A percentile compares a stretch with the other conserved stretches of the same genome.
These are phyloP conservation scores for Solanum pennellii DNA, from an alignment of 257 asterid genomes.

Conservation along the genomic window DNA sequence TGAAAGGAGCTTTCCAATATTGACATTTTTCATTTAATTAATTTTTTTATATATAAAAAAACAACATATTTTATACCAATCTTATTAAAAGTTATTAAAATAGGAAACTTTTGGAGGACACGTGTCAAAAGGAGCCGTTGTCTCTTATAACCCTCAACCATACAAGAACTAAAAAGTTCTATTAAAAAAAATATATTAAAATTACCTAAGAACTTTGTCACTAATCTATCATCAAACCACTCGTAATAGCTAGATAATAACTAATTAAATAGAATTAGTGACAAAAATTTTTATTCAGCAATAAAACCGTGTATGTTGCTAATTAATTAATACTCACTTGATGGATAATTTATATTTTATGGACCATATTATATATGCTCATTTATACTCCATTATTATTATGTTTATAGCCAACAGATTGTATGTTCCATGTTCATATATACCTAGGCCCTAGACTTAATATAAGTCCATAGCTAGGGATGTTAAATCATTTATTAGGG, in stretches of 20 bases:
- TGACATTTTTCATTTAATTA: not conserved
- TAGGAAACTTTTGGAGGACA: not conserved
- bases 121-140: not conserved
- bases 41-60: no score
- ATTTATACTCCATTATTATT: not conserved
- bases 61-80: not conserved
- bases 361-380: not conserved
- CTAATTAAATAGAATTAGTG: no score
- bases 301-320: not conserved
- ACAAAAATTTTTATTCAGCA: no score
- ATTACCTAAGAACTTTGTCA: no score
- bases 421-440: not conserved
- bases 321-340: not conserved
- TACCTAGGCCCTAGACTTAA: not conserved
- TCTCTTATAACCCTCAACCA: not conserved
- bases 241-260: no score
- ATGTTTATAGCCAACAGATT: not conserved
- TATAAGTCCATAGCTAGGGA: not conserved
- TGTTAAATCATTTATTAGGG: not conserved
- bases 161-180: not conserved
- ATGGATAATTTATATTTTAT: not conserved
- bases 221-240: no score
- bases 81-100: not conserved
- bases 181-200: no score
- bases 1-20: not conserved